Evolutionary conservation across 306 rosid genomes (phyloP).

Genomic region (Betula pendula): DNA sequence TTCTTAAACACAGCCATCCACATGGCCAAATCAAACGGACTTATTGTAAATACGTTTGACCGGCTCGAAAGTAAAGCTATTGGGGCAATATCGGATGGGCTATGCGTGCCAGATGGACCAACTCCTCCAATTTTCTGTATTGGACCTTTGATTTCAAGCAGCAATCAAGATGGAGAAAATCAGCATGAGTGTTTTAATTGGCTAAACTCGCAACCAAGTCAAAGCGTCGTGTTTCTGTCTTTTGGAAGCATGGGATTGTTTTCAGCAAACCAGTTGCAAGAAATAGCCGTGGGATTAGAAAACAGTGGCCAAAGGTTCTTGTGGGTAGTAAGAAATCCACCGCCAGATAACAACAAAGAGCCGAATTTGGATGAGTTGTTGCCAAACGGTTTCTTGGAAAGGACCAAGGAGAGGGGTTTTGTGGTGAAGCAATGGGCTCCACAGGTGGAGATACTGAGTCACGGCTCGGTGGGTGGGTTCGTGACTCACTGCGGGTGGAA

Average conservation of each 20-base stretch:
- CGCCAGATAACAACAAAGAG: slow-evolving; percentile 9
- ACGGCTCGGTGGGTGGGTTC: slow-evolving; percentile 60
- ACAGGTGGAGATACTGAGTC: slow-evolving; percentile 46
- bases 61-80: slow-evolving; percentile 24
- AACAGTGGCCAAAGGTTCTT: slow-evolving; percentile 47
- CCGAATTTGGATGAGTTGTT: slow-evolving; percentile 37
- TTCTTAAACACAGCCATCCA: background rate
- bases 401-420: slow-evolving; percentile 44
- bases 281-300: slow-evolving; percentile 58
- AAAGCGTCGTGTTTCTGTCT: slow-evolving; percentile 51
- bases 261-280: slow-evolving; percentile 35
- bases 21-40: slow-evolving; percentile 34
- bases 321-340: slow-evolving; percentile 56
- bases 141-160: slow-evolving; percentile 40
- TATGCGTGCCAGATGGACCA: background rate
- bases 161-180: background rate
- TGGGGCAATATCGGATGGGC: slow-evolving; percentile 22
- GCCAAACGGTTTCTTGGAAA: slow-evolving; percentile 48
- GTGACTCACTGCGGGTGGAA: slow-evolving; percentile 76
- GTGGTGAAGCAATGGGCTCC: slow-evolving; percentile 62
- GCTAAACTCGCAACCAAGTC: slow-evolving; percentile 54
- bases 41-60: slow-evolving; percentile 43
- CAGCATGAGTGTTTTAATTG: slow-evolving; percentile 40
- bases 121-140: slow-evolving; percentile 36
- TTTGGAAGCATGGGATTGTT: slow-evolving; percentile 64